Conservation (phyloP, 768 basidiomycete genomes). For the Gloeostereum incarnatum region DNA sequence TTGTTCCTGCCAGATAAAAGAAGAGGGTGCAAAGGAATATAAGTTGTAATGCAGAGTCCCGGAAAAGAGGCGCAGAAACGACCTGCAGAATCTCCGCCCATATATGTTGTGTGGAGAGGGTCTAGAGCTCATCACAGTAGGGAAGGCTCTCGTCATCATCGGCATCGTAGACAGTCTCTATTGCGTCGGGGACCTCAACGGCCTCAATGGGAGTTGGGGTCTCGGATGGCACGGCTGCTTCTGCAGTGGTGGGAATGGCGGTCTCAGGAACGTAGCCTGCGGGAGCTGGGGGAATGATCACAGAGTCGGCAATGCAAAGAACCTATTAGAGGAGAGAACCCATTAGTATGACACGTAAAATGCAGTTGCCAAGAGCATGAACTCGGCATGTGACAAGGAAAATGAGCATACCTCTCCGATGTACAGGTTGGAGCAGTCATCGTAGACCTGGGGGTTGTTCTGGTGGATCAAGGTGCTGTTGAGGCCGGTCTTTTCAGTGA, state of each 20-base stretch:
- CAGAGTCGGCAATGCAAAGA: constrained; percentile 36
- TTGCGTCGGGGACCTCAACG: constrained; percentile 8
- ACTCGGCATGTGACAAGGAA: neutral
- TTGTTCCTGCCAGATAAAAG: too few species aligned
- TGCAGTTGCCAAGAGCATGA: neutral
- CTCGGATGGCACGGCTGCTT: constrained; percentile 9
- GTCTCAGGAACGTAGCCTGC: constrained; percentile 15
- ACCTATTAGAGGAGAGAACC: constrained; percentile 24
- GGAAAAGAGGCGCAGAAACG: too few species aligned
- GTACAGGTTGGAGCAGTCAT: constrained; percentile 57
- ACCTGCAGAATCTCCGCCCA: too few species aligned
- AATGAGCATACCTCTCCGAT: constrained; percentile 53
- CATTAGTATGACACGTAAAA: neutral
- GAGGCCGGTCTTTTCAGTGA: constrained; percentile 29
- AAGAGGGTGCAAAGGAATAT: too few species aligned
- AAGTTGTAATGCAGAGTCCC: too few species aligned
- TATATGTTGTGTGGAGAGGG: too few species aligned
- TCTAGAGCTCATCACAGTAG: constrained; percentile 42
- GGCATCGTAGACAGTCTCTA: constrained; percentile 13
- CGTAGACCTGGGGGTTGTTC: constrained; percentile 72
- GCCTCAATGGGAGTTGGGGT: constrained; percentile 12
- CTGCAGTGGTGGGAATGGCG: constrained; percentile 21
- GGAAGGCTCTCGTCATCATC: constrained; percentile 33
- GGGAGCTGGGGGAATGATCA: constrained; percentile 34
- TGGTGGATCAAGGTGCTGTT: constrained; percentile 42